These are phyloP conservation scores for Cystofilobasidium bisporidii DNA, from an alignment of 768 basidiomycete species.

Conservation along the genomic window DNA sequence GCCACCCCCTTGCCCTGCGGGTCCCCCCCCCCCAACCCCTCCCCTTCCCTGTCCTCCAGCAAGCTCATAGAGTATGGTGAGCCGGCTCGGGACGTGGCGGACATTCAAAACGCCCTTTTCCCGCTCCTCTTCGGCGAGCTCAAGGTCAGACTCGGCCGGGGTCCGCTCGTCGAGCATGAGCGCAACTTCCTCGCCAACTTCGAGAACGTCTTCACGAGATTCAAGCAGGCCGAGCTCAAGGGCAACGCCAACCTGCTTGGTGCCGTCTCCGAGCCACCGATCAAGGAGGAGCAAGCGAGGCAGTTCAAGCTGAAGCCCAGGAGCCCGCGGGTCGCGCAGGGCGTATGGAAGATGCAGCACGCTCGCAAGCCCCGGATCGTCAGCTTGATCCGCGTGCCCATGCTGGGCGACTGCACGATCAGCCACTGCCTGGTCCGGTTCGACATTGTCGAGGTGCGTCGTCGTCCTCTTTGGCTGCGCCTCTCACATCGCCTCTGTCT, in stretches of 20 bases:
- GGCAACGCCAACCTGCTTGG: background rate
- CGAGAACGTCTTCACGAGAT: background rate
- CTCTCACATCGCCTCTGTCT: too few relatives aligned
- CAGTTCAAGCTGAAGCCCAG: background rate
- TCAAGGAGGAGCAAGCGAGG: background rate
- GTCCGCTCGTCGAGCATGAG: background rate
- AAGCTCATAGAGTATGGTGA: too few relatives aligned
- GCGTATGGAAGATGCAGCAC: background rate
- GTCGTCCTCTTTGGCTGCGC: background rate
- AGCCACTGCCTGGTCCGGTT: background rate
- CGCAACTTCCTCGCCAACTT: background rate
- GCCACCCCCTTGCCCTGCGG: too few relatives aligned
- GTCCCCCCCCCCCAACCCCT: too few relatives aligned
- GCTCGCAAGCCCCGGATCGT: background rate
- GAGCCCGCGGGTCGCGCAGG: background rate
- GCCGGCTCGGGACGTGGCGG: too few relatives aligned
- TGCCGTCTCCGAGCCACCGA: background rate
- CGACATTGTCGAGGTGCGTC: background rate
- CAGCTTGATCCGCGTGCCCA: background rate
- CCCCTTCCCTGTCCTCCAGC: too few relatives aligned
- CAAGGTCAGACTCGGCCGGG: background rate
- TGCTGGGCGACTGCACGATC: background rate
- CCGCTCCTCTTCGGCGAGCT: background rate
- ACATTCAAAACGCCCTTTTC: too few relatives aligned
- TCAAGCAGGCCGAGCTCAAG: background rate